phyloP scores from a whole-genome alignment of 75 land plant species.

The Cupressus sempervirens region DNA sequence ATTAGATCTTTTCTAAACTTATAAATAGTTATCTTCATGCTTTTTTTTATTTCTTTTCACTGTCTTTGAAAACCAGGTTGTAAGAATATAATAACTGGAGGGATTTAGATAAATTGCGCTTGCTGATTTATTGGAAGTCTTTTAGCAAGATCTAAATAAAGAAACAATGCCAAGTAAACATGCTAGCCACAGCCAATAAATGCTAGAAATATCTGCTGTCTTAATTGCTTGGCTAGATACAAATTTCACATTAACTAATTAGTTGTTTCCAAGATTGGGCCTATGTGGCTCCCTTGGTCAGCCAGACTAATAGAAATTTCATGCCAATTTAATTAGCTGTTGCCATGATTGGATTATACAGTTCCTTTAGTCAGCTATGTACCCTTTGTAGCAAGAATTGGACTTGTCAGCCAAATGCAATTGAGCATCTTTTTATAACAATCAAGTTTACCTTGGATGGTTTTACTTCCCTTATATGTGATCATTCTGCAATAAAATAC shows the following conservation, averaged over 20 bases:
- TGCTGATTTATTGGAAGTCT: background rate
- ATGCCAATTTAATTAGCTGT: background rate
- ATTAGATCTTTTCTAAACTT: background rate
- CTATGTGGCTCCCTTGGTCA: background rate
- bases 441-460: background rate
- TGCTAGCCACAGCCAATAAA: background rate
- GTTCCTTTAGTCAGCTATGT: background rate
- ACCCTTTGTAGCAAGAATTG: background rate
- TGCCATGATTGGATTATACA: background rate
- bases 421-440: background rate
- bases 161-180: background rate
- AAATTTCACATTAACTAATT: background rate
- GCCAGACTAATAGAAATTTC: background rate
- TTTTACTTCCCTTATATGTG: conserved; percentile 12
- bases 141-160: background rate
- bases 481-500: conserved; percentile 23
- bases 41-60: background rate
- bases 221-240: background rate
- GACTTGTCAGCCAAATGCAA: background rate
- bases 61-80: background rate
- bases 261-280: background rate
- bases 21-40: background rate
- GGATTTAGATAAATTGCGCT: background rate
- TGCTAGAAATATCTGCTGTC: background rate
- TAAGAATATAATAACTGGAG: background rate